Base-by-base conservation (phyloP, 2,329 filamentous ascomycete species). In the Plenodomus tracheiphilus region DNA sequence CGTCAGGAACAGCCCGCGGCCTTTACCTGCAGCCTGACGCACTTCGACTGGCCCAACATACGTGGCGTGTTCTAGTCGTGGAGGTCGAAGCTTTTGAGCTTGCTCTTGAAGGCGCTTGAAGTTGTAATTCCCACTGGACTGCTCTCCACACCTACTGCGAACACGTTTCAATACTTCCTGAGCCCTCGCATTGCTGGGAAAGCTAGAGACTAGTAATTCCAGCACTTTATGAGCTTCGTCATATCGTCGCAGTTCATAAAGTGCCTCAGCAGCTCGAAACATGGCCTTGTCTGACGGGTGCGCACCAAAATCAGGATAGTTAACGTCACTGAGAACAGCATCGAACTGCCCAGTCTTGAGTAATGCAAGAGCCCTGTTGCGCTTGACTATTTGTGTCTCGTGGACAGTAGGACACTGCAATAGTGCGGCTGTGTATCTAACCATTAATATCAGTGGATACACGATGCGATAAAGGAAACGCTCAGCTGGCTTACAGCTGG, bases 1-100 rank as follows among this genome's bases (percentile, higher is more conserved):
- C 0, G 74, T 81, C 0, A 75, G 77, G 54, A 83, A 84, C 0
- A 83, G 61, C 0, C 81, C 81, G 3, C 73, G 71, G 1, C 79
- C 80, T 6, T 72, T 69, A 4, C 63, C 71, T 1, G 62, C 57
- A 0, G 76, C 74, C 4, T 56, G 16, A 13, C 68, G 72, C 0
- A 81, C 54, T 41, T 71, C 65, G 0, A 82, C 74, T 1, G 73
- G 71, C 0, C 61, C 67, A 6, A 71, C 67, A 49, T 73, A 82
- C 0, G 76, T 80, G 0, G 76, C 78, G 51, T 72, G 75, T 56
- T 82, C 79, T 2, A 82, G 54, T 3, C 71, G 46, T 0, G 77
- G 76, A 1, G 56, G 50, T 1, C 22, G 30, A 2, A 73, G 70
- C 30, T 78, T 70, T 32, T 63, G 57, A 74, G 69, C 70, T 77